Evolutionary conservation across 306 rosid genomes (phyloP), one percentile per base, ranked within the genome.

Genomic region (Trifolium dubium): DNA sequence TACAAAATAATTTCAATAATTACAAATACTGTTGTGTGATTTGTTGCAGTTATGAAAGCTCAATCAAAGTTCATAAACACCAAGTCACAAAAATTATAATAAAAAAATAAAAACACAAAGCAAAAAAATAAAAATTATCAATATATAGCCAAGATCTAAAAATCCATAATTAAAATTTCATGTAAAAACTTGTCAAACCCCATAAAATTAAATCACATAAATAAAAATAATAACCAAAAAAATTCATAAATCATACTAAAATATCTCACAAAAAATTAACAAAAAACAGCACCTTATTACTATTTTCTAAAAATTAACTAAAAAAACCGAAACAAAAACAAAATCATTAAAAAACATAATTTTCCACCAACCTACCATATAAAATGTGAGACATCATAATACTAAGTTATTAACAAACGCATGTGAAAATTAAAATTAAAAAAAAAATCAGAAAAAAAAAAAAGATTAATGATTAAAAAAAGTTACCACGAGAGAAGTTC

Each of bases 401-500:
- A 23, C 23, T 23, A 23, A 23, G 23, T 47, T 14, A 47, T n/a
- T 30, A 53, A 61, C 4, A 47, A 80, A 77, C 71, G 75, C 81
- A 71, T 56, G 51, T 55, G 3, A 35, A 43, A 75, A 43, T 3
- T 3, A 6, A 49, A 10, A 31, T 19, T 1, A 18, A 6, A 11
- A 49, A 53, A 2, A 44, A 72, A 56, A 56, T 53, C 13, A 30
- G 0, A 56, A n/a, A n/a, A 51, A 19, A 29, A 40, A 67, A 28
- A 11, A 2, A 3, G 6, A 54, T 0, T 14, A 13, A 71, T 31
- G 28, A 28, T 32, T 34, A 68, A 41, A 49, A 77, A 60, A 1
- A 4, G 14, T 73, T 82, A 89, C 96, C 92, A 30, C 79, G 85
- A 78, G 90, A 55, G 14, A 77, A 79, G 60, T 74, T 3, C 50